phyloP scores from a whole-genome alignment of 148 eudicot species.

The Persicaria tinctoria region DNA sequence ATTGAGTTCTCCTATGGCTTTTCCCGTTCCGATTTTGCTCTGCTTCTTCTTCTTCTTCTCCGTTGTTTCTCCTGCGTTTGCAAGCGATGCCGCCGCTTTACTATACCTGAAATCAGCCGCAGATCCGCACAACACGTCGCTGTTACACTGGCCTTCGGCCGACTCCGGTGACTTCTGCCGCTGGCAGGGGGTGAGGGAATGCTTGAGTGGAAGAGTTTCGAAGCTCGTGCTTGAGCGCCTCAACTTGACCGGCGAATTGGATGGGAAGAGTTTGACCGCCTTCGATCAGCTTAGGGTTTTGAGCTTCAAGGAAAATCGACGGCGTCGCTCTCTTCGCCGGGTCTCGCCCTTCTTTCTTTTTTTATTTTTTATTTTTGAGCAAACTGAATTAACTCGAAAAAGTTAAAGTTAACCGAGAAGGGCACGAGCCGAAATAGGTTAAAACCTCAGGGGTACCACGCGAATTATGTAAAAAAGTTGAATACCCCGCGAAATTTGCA shows the following conservation, averaged over 20 bases:
- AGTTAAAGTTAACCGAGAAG: too few species aligned
- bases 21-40: background rate
- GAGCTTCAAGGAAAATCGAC: slow-evolving; percentile 8
- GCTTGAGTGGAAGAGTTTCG: slow-evolving; percentile 58
- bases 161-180: slow-evolving; percentile 32
- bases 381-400: too few species aligned
- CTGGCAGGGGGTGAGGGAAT: slow-evolving; percentile 75
- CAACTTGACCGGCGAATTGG: slow-evolving; percentile 32
- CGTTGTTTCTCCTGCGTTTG: background rate
- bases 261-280: slow-evolving; percentile 24
- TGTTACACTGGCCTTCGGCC: background rate
- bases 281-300: slow-evolving; percentile 14
- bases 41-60: background rate
- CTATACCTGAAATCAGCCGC: slow-evolving; percentile 3
- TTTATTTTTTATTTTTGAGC: too few species aligned
- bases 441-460: too few species aligned
- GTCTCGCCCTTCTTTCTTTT: too few species aligned
- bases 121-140: background rate
- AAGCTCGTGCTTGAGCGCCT: slow-evolving; percentile 70
- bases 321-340: too few species aligned
- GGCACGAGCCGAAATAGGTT: too few species aligned
- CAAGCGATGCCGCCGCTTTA: slow-evolving; percentile 6
- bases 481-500: too few species aligned
- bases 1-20: background rate
- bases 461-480: too few species aligned